These are phyloP conservation scores for Ajuga chamaepitys DNA, from an alignment of 257 asterid genomes.

Conservation along the genomic window DNA sequence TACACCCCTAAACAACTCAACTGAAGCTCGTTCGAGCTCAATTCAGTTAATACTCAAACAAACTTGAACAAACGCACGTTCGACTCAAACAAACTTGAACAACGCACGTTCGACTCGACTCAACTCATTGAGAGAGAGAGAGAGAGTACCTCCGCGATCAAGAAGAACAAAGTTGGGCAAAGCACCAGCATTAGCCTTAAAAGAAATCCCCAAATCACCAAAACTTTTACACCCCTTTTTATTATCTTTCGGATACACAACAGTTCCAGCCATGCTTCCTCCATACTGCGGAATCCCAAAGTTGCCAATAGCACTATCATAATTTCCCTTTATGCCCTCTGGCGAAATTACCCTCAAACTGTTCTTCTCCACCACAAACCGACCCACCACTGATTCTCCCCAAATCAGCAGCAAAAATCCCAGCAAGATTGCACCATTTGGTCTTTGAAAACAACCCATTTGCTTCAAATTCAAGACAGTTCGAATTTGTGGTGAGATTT, in stretches of 20 bases:
- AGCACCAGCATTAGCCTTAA: conserved; percentile 75
- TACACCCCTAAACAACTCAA: too few relatives aligned
- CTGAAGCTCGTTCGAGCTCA: too few relatives aligned
- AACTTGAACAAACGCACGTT: too few relatives aligned
- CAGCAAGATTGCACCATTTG: conserved; percentile 40
- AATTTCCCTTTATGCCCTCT: conserved; percentile 63
- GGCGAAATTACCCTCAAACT: conserved; percentile 84
- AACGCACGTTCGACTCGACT: too few relatives aligned
- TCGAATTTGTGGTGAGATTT: neutral
- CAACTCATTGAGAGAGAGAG: neutral
- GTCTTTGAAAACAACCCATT: conserved; percentile 43
- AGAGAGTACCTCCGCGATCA: conserved; percentile 80
- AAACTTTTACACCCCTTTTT: conserved; percentile 66
- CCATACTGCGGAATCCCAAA: conserved; percentile 95
- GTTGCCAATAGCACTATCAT: conserved; percentile 86
- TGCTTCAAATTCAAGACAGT: conserved; percentile 8
- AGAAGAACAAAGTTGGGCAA: conserved; percentile 75
- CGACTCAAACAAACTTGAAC: too few relatives aligned
- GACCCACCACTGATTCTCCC: conserved; percentile 42
- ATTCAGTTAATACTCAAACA: too few relatives aligned
- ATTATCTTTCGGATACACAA: conserved; percentile 60
- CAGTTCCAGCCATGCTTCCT: conserved; percentile 88
- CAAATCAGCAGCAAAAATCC: conserved; percentile 34
- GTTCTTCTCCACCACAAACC: conserved; percentile 91
- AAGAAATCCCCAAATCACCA: conserved; percentile 54